Base-by-base conservation (phyloP, 768 basidiomycete species). In the Ramaria sp. region DNA sequence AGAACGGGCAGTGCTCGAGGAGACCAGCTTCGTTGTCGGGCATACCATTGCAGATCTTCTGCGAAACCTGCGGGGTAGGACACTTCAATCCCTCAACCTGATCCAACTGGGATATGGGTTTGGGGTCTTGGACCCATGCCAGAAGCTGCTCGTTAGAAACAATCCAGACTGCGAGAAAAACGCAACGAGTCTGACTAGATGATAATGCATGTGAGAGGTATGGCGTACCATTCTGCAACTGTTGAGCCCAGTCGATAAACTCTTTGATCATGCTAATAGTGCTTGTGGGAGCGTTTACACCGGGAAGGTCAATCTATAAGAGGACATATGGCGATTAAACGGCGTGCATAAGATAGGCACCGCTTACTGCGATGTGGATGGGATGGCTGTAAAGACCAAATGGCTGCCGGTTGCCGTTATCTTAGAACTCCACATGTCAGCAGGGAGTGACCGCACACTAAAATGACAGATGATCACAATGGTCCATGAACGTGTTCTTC, bases 351-450 rank as follows among this genome's bases (percentile, higher is more conserved):
- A 10, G 30, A 64, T 55, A 56, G 20, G 9, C 9, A 58, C 31
- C 42, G 65, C 75, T 53, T 57, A 81, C 81, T 41, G 84, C 78
- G 48, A 87, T 65, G 71, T 89, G 86, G 65, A 90, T 84, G 31
- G 87, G 87, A 67, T 91, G 88, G 1, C 84, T 85, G 67, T 89
- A 91, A 27, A 90, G 72, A 46, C 88, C 88, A 57, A 90, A 80
- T 0, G 88, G 88, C 65, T 88, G 86, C 13, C 86, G 77, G 64
- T 86, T 87, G 51, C 75, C 77, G 60, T 76, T 81, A 68, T 90
- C 63, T 67, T 31, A 12, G 46, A n/a, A 30, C 19, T 11, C 22
- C 22, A 42, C 19, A 15, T 10, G 19, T n/a, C 30, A 45, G 38
- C 42, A 38, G 56, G n/a, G 54, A 30, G 46, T 30, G 43, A 47